Conservation (phyloP, 2,329 filamentous ascomycete species). For the Diaporthe longicolla region DNA sequence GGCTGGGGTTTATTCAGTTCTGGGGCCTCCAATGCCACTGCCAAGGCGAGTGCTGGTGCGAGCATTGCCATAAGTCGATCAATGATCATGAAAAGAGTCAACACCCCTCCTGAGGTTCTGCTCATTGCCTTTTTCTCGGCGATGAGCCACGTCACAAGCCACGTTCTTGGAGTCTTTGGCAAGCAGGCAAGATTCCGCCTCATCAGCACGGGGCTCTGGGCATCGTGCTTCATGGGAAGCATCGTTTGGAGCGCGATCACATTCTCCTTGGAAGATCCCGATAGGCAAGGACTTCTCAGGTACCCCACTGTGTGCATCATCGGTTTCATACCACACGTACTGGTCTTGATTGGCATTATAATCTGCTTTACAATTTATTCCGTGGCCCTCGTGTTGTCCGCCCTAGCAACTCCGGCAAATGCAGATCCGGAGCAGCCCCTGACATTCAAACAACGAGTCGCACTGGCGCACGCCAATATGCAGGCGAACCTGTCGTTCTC, state of each 20-base stretch:
- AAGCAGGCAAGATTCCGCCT: conserved; percentile 86
- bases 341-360: conserved; percentile 84
- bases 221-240: conserved; percentile 87
- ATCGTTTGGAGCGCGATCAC: conserved; percentile 82
- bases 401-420: conserved; percentile 73
- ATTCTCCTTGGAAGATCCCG: conserved; percentile 72
- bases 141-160: conserved; percentile 89
- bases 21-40: conserved; percentile 58
- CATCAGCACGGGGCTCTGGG: conserved; percentile 90
- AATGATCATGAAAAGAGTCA: conserved; percentile 83
- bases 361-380: conserved; percentile 83
- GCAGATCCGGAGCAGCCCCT: conserved; percentile 51
- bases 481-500: conserved; percentile 91
- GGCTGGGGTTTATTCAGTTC: conserved; percentile 76
- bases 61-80: conserved; percentile 69
- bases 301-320: conserved; percentile 97
- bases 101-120: conserved; percentile 90
- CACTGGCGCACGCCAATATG: conserved; percentile 86
- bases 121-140: conserved; percentile 89
- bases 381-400: conserved; percentile 82
- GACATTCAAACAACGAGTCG: conserved; percentile 72
- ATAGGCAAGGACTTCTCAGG: conserved; percentile 77
- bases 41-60: conserved; percentile 53
- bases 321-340: conserved; percentile 93
- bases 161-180: conserved; percentile 84